Base-by-base conservation (phyloP, 2,329 filamentous ascomycete species). In the Mycogone perniciosa region DNA sequence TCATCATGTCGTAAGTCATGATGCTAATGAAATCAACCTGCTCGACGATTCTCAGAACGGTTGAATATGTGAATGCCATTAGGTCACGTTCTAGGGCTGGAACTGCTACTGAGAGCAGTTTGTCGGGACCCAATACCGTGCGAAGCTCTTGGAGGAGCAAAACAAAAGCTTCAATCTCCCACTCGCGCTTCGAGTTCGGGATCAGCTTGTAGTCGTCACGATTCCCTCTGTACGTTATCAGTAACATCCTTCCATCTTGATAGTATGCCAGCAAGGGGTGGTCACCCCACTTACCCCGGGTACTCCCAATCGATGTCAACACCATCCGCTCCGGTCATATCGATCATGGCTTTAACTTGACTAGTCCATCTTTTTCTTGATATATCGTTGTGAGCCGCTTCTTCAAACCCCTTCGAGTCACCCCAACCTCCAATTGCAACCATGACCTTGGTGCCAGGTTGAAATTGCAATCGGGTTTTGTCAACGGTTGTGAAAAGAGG, bases 381-480 rank as follows among this genome's bases (percentile, higher is more conserved):
- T 1, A 65, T 58, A 1, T 76, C 71, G 4, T 74, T 73, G 46
- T 71, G 73, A 1, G 82, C 80, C 0, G 77, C 84, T 7, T 63
- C 64, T 0, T 77, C 75, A 60, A 88, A 89, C 0, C 84, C 85
- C 6, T 66, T 63, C 0, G 77, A 82, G 53, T 88, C 83, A 0
- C 85, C 85, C 86, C 86, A 90, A 47, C 86, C 86, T 8, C 86
- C 86, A 55, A 90, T 81, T 20, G 86, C 85, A 35, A 89, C 75
- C 70, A 85, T 76, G 26, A 89, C 67, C 57, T 85, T 83, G 20
- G 83, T 82, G 29, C 71, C 71, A 0, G 66, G 53, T 6, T 66
- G 66, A 53, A 84, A 81, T 48, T 72, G 67, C 13, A 61, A 52
- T 4, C 81, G 76, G 10, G 76, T 71, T 9, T 71, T 62, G 3